Evolutionary conservation across 2,329 filamentous ascomycete species (phyloP), one percentile per base, ranked within the genome.

Genomic region (Sphaerostilbella broomeana): DNA sequence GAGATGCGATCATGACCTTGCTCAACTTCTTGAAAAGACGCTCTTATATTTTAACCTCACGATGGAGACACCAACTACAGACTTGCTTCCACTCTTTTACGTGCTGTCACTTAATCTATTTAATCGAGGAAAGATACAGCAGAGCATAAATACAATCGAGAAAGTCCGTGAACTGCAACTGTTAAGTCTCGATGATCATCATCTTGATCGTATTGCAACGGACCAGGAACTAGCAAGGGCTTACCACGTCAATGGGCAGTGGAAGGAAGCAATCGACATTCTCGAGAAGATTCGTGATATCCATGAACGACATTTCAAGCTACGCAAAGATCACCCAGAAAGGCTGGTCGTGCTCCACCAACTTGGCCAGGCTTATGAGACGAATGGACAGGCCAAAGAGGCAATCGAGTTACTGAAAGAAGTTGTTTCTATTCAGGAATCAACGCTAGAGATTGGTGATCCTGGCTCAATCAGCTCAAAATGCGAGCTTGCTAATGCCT

Each of bases 401-500:
- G 40, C 43, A n/a, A 32, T 46, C 11, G 2, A 17, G 18, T n/a
- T 46, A 13, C 18, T 46, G 2, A 17, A 35, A n/a, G 21, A 43
- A 5, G 33, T 43, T 16, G 43, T 43, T 11, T 26, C 42, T 6
- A 40, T 43, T 34, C 29, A 38, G 17, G 30, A 39, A 15, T n/a
- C 6, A 11, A 32, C 27, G 2, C 16, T 30, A 8, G 34, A 22
- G 11, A 24, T 39, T 11, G 25, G n/a, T 10, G 19, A 45, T 39
- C 39, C 33, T 9, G 12, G n/a, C n/a, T n/a, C 25, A 42, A 32
- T 45, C 6, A 4, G 19, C 4, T 42, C 43, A 18, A 29, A 42
- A 22, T 35, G 39, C 18, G 30, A 32, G 15, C 43, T 45, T 22
- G 43, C 43, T 5, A 8, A n/a, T 8, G 40, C 35, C 17, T 45